Base-by-base conservation (phyloP, 179 eudicot genomes). In the Amaranthus tricolor region DNA sequence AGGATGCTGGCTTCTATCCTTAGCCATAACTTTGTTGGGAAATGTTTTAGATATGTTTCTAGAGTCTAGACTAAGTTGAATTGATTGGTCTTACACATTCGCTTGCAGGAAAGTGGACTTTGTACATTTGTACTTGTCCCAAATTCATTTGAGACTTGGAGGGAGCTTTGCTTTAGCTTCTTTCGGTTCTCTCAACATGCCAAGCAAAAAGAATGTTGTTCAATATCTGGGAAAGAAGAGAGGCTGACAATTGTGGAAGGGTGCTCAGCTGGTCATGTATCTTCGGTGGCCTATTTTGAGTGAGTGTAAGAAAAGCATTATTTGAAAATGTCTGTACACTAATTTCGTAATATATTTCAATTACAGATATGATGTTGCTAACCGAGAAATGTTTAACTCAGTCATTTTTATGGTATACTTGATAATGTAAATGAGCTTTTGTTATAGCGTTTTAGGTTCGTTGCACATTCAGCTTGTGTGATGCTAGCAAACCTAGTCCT, bases 271-370 rank as follows among this genome's bases (percentile, higher is more conserved):
- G 14, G 14, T 68, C 48, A 6, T 6, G 47, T 13, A 52, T 50
- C 45, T 14, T 50, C 5, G 17, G 47, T 53, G 61, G 59, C 24
- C 40, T 14, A 15, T 53, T 31, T 68, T 3, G 50, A 66, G 21
- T 31, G 72, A 69, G 44, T 13, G 17, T 52, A 69, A 69, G 71
- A 50, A 21, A 69, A 53, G 58, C 49, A 20, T 54, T 53, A 20
- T 49, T 16, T 9, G 59, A 53, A 7, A 68, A 6, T 53, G 72
- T 69, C 52, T 69, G 72, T 69, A 69, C 61, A 69, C 40, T 69
- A 21, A 52, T 24, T 31, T 45, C 72, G 54, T 68, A 21, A 50
- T 53, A n/a, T 51, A 50, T 68, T 45, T 52, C 59, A 53, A 20
- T 52, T 52, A 60, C 72, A 9, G 57, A 67, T 51, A 50, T 31